A percentile compares a stretch with the other conserved stretches of the same genome.
phyloP scores from a whole-genome alignment of 2,329 filamentous ascomycete species.

The Hortaea werneckii region DNA sequence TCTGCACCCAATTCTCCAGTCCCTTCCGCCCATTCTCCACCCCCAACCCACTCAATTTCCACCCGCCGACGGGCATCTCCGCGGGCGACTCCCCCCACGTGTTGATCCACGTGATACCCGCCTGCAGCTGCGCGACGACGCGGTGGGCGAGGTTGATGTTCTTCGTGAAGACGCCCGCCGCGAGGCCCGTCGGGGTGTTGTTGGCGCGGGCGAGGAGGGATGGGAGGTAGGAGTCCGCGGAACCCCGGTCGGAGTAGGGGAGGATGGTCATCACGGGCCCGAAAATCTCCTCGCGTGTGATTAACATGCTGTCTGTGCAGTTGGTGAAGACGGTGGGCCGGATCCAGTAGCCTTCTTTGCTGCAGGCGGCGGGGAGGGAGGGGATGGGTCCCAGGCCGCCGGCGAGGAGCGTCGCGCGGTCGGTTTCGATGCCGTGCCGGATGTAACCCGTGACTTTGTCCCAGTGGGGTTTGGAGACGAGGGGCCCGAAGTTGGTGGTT shows the following conservation, averaged over 20 bases:
- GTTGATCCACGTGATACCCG: slow-evolving; percentile 86
- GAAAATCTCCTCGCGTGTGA: slow-evolving; percentile 77
- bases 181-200: slow-evolving; percentile 64
- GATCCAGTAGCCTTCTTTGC: slow-evolving; percentile 68
- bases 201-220: slow-evolving; percentile 67
- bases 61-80: slow-evolving; percentile 86
- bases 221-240: too few relatives aligned
- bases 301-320: slow-evolving; percentile 73
- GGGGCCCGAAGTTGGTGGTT: slow-evolving; percentile 70
- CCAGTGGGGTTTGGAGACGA: slow-evolving; percentile 64
- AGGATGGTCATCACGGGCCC: slow-evolving; percentile 79
- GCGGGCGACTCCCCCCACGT: slow-evolving; percentile 88
- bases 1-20: slow-evolving; percentile 71
- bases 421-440: slow-evolving; percentile 59
- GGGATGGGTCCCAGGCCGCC: slow-evolving; percentile 56
- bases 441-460: slow-evolving; percentile 75
- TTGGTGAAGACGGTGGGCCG: slow-evolving; percentile 75
- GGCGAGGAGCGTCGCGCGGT: slow-evolving; percentile 63
- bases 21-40: slow-evolving; percentile 77
- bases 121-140: slow-evolving; percentile 60
- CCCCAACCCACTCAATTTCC: slow-evolving; percentile 82
- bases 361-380: slow-evolving; percentile 30
- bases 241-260: slow-evolving; percentile 49
- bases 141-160: slow-evolving; percentile 65
- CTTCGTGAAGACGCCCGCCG: slow-evolving; percentile 72